These are phyloP conservation scores for Heliophila coronopifolia DNA, from an alignment of 441 rosid species.

Conservation along the genomic window DNA sequence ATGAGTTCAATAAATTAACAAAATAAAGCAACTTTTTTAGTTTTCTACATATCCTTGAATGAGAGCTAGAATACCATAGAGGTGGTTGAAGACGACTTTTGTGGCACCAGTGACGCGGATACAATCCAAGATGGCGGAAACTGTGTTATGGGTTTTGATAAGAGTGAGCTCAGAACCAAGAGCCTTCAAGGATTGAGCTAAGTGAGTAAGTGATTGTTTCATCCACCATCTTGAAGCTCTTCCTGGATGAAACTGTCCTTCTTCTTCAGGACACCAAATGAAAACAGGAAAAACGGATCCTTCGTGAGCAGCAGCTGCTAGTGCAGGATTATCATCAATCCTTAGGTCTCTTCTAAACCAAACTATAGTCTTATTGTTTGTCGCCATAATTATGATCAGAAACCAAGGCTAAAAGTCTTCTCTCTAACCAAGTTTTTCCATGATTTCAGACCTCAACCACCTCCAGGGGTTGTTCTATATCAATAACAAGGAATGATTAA, in stretches of 20 bases:
- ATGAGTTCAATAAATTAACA: no score
- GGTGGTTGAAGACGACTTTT: constrained; percentile 79
- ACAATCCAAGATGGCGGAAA: constrained; percentile 64
- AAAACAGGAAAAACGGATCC: constrained; percentile 66
- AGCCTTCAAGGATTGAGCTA: constrained; percentile 58
- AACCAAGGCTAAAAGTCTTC: no score
- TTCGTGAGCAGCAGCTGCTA: constrained; percentile 73
- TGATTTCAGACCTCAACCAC: neutral
- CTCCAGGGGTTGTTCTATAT: neutral
- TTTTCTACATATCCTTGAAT: no score
- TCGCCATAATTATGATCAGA: constrained; percentile 31
- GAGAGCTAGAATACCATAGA: constrained; percentile 50
- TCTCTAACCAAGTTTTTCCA: neutral
- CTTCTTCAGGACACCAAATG: constrained; percentile 89
- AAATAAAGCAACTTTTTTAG: no score
- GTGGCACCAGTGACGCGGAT: constrained; percentile 52
- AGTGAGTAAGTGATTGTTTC: constrained; percentile 69
- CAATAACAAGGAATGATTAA: neutral
- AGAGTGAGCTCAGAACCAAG: constrained; percentile 68
- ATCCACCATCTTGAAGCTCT: constrained; percentile 97
- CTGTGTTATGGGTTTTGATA: constrained; percentile 57
- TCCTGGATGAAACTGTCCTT: constrained; percentile 78
- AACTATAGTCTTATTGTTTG: constrained; percentile 58
- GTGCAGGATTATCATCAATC: constrained; percentile 87
- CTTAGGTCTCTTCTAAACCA: constrained; percentile 94